Conservation (phyloP, 140 eudicot species). For the Flaveria floridana region DNA sequence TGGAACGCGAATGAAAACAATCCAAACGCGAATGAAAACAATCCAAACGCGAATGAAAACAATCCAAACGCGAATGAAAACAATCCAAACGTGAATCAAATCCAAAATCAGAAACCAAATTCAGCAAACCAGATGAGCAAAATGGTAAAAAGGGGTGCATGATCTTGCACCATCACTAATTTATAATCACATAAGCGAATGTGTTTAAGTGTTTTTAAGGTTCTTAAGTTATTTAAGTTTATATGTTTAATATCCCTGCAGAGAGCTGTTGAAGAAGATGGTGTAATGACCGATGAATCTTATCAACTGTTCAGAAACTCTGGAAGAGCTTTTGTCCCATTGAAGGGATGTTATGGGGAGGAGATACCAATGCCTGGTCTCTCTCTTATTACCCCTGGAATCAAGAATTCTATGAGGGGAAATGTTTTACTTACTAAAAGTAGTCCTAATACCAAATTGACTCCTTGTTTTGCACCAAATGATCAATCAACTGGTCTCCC, state of each 20-base stretch:
- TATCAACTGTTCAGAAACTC: slow-evolving; percentile 9
- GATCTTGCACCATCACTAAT: slow-evolving; percentile 1
- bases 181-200: neutral
- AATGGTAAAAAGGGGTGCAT: slow-evolving; percentile 40
- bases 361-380: slow-evolving; percentile 36
- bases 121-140: slow-evolving; percentile 32
- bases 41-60: slow-evolving; percentile 32
- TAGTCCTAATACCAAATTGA: slow-evolving; percentile 35
- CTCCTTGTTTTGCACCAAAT: slow-evolving; percentile 38
- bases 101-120: slow-evolving; percentile 23
- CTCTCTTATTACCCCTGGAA: slow-evolving; percentile 57
- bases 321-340: slow-evolving; percentile 26
- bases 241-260: slow-evolving; percentile 22
- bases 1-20: slow-evolving; percentile 51
- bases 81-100: no score
- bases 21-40: slow-evolving; percentile 23
- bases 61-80: slow-evolving; percentile 21
- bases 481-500: slow-evolving; percentile 35
- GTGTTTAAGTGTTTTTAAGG: neutral
- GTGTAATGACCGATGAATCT: slow-evolving; percentile 18
- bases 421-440: slow-evolving; percentile 38
- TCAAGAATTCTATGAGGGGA: slow-evolving; percentile 41
- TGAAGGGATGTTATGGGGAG: slow-evolving; percentile 34
- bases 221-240: slow-evolving; percentile 4
- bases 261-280: slow-evolving; percentile 46